Conservation (phyloP, 106 monocot species). For the Gastrodia elata region DNA sequence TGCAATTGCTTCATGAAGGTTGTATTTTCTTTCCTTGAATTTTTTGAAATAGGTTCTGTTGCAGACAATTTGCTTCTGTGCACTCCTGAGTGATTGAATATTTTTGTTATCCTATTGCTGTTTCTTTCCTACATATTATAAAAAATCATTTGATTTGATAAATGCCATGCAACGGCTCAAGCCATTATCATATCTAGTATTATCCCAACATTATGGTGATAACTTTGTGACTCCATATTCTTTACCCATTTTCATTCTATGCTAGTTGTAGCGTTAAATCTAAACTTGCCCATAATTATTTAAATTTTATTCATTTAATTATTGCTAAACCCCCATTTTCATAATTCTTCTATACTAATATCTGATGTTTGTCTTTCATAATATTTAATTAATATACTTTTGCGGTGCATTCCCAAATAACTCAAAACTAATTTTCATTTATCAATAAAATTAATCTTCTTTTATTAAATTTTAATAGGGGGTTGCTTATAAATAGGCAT, state of each 20-base stretch:
- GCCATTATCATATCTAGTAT: neutral
- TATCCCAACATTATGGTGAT: neutral
- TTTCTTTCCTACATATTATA: neutral
- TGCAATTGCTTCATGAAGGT: constrained; percentile 65
- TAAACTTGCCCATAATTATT: neutral
- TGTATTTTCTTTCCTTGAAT: neutral
- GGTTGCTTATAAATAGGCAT: no score
- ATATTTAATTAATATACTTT: neutral
- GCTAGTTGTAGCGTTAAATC: neutral
- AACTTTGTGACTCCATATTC: neutral
- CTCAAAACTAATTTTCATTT: no score
- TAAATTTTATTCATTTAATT: neutral
- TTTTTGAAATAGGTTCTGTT: neutral
- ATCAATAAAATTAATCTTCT: no score
- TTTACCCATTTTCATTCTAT: neutral
- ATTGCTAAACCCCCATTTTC: neutral
- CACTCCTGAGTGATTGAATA: neutral
- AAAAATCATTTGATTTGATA: neutral
- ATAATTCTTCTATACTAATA: neutral
- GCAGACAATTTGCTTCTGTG: neutral
- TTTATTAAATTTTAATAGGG: no score
- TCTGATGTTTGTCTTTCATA: neutral
- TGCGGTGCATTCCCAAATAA: neutral
- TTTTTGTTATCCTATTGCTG: neutral
- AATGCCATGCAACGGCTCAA: neutral